phyloP scores from a whole-genome alignment of 2,329 filamentous ascomycete species.

The Parastagonospora avenae region DNA sequence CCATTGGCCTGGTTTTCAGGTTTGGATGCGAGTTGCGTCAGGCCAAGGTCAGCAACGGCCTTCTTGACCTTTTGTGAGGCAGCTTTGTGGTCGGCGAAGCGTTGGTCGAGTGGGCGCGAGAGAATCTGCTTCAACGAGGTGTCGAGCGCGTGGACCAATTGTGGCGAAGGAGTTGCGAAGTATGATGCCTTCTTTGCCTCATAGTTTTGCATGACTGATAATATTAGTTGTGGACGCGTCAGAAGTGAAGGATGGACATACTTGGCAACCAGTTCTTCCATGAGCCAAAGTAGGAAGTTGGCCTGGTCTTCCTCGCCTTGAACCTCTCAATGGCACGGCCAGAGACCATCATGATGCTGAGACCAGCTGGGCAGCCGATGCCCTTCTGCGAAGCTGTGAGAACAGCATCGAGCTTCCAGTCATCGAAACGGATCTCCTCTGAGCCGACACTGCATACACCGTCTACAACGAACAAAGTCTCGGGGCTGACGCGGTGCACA shows the following conservation, averaged over 20 bases:
- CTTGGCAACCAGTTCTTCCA: slow-evolving; percentile 97
- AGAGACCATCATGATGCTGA: slow-evolving; percentile 94
- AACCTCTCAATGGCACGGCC: slow-evolving; percentile 82
- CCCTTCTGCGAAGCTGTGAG: slow-evolving; percentile 96
- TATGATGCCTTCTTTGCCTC: slow-evolving; percentile 97
- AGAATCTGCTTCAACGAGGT: slow-evolving; percentile 87
- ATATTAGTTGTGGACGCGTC: slow-evolving; percentile 19
- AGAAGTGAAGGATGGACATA: slow-evolving; percentile 44
- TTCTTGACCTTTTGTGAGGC: slow-evolving; percentile 87
- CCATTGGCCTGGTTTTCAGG: slow-evolving; percentile 92
- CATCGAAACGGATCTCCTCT: slow-evolving; percentile 95
- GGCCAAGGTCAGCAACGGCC: slow-evolving; percentile 76
- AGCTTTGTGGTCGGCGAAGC: slow-evolving; percentile 80
- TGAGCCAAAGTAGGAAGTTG: slow-evolving; percentile 89
- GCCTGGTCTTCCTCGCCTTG: slow-evolving; percentile 78
- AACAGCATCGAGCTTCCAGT: slow-evolving; percentile 90
- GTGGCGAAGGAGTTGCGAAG: slow-evolving; percentile 94
- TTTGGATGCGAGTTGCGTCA: slow-evolving; percentile 84
- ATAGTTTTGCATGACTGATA: slow-evolving; percentile 93
- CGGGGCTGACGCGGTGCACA: slow-evolving; percentile 83
- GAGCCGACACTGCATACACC: slow-evolving; percentile 96
- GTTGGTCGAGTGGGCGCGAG: slow-evolving; percentile 75
- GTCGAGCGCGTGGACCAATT: slow-evolving; percentile 90
- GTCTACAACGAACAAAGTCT: slow-evolving; percentile 90
- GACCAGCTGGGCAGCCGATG: slow-evolving; percentile 90